A percentile compares a stretch with the other conserved stretches of the same genome.
phyloP scores from a whole-genome alignment of 345 rosid species.

The Dipteronia sinensis region DNA sequence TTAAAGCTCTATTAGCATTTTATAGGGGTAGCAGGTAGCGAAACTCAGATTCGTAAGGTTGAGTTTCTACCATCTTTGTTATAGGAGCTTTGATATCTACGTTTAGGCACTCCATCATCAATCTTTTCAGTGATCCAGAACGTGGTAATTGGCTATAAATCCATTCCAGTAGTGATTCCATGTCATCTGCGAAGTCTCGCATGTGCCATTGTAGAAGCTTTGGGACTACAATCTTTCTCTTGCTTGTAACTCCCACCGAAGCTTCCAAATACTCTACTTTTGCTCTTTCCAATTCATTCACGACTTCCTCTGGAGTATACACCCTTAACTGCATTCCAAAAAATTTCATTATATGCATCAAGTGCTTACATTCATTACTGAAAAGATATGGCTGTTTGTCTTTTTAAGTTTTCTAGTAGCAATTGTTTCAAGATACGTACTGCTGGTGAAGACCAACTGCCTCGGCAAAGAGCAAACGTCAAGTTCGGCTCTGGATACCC shows the following conservation, averaged over 20 bases:
- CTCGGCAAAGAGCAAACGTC: constrained; percentile 88
- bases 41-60: constrained; percentile 75
- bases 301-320: constrained; percentile 66
- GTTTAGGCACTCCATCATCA: constrained; percentile 74
- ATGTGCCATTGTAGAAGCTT: constrained; percentile 88
- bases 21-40: constrained; percentile 65
- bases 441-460: constrained; percentile 95
- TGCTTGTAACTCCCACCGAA: constrained; percentile 72
- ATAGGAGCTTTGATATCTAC: constrained; percentile 50
- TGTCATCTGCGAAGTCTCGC: constrained; percentile 85
- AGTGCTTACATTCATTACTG: too few species aligned
- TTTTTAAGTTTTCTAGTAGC: background rate
- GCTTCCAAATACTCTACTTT: constrained; percentile 83
- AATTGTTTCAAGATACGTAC: constrained; percentile 40
- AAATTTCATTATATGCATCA: background rate
- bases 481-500: constrained; percentile 92
- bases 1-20: background rate
- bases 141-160: constrained; percentile 82
- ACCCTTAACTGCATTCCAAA: constrained; percentile 68
- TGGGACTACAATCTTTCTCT: constrained; percentile 77
- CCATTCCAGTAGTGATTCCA: constrained; percentile 85
- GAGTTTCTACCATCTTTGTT: constrained; percentile 63
- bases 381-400: background rate
- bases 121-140: constrained; percentile 56
- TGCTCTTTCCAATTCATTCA: constrained; percentile 73